phyloP scores from a whole-genome alignment of 2,329 filamentous ascomycete genomes.

The Monilinia aucupariae region DNA sequence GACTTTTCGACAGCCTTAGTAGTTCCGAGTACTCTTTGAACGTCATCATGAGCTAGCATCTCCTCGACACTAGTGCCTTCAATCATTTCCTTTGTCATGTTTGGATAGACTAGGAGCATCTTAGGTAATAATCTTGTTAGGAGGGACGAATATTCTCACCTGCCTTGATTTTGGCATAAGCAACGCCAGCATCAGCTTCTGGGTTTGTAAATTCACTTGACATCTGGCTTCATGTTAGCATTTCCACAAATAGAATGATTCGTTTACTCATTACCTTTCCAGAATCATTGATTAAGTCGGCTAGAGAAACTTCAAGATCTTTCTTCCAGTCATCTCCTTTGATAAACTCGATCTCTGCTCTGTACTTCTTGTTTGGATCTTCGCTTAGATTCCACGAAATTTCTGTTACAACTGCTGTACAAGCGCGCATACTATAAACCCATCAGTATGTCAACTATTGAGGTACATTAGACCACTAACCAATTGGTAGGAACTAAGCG shows the following conservation, averaged over 20 bases:
- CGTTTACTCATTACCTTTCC: constrained; percentile 27
- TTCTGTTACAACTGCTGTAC: constrained; percentile 18
- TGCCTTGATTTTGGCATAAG: constrained; percentile 47
- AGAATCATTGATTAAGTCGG: constrained; percentile 20
- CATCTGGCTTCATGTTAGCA: constrained; percentile 31
- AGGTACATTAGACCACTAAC: background rate
- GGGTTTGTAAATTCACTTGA: constrained; percentile 25
- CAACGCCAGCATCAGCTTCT: constrained; percentile 39
- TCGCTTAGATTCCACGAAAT: constrained; percentile 28
- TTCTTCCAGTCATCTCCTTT: constrained; percentile 24
- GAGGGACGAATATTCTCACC: constrained; percentile 38
- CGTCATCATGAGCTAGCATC: constrained; percentile 26
- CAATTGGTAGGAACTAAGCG: constrained; percentile 40
- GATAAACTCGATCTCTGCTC: constrained; percentile 40
- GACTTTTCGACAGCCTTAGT: constrained; percentile 21
- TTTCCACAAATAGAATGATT: too few species aligned
- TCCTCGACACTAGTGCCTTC: constrained; percentile 29
- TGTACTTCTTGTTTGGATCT: constrained; percentile 35
- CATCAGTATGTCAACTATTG: background rate
- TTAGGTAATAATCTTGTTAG: constrained; percentile 32
- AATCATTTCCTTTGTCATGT: constrained; percentile 37
- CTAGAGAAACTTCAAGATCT: constrained; percentile 21
- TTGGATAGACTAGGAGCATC: constrained; percentile 37
- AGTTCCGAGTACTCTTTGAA: constrained; percentile 24
- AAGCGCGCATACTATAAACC: constrained; percentile 21